Conservation (phyloP, 2,329 filamentous ascomycete genomes). For the Calonectria pseudoreteaudii region DNA sequence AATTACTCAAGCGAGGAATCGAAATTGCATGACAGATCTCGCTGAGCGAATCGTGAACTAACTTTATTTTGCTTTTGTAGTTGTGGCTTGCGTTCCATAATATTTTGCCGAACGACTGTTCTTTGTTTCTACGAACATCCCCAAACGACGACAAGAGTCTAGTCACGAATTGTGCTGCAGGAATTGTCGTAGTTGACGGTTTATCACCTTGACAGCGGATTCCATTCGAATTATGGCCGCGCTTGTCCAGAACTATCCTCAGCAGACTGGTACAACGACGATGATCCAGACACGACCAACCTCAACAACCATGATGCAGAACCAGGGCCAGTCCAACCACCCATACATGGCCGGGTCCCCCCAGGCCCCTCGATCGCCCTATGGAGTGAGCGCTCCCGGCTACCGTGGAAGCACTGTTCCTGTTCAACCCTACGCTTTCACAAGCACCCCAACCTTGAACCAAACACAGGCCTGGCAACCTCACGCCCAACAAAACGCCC, state of each 20-base stretch:
- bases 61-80: conserved; percentile 11
- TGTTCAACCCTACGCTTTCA: conserved; percentile 83
- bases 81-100: conserved; percentile 27
- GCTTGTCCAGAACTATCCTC: conserved; percentile 83
- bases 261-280: conserved; percentile 78
- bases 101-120: conserved; percentile 27
- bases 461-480: conserved; percentile 65
- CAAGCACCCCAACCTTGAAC: conserved; percentile 74
- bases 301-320: conserved; percentile 63
- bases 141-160: conserved; percentile 31
- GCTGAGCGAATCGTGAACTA: background rate
- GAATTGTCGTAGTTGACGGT: conserved; percentile 35
- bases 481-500: conserved; percentile 32
- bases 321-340: conserved; percentile 62
- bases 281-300: conserved; percentile 81
- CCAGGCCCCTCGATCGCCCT: conserved; percentile 47
- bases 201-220: conserved; percentile 3
- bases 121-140: conserved; percentile 13
- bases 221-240: conserved; percentile 76
- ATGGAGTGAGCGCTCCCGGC: conserved; percentile 52
- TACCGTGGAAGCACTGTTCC: conserved; percentile 70
- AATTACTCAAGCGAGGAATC: background rate
- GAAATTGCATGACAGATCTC: background rate
- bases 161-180: conserved; percentile 23
- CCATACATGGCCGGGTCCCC: conserved; percentile 59